Base-by-base conservation (phyloP, 1,284 basidiomycete genomes). In the Ceratobasidium sp. region DNA sequence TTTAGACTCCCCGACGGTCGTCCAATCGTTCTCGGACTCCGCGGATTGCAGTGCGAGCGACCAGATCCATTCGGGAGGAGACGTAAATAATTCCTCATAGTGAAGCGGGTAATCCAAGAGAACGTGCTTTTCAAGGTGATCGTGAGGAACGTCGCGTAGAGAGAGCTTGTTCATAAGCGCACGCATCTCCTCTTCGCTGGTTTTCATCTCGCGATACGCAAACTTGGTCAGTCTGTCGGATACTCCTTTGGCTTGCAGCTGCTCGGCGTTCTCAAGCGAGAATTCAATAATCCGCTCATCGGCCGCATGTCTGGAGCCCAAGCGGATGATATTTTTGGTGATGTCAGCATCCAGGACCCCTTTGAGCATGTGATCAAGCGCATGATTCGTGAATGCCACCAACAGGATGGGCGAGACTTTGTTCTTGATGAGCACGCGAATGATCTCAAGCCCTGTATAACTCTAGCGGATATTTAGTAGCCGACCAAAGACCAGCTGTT, bases 311-410 rank as follows among this genome's bases (percentile, higher is more conserved):
- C n/a, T n/a, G 22, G 84, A 82, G 0, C 90, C 90, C 2, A 90
- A 78, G 1, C 89, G 85, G 6, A 89, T 83, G 27, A 91, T 81
- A 43, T 84, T 81, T 0, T 78, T 76, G 0, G 88, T 90, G 65
- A 91, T 88, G 0, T 77, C 76, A 0, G 82, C 83, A 71, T 90
- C 85, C 1, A 90, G 78, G 1, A 90, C 81, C n/a, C n/a, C n/a
- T n/a, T n/a, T n/a, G n/a, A n/a, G n/a, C n/a, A n/a, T n/a, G n/a
- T n/a, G n/a, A n/a, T 92, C 89, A 0, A 91, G 79, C 0, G 90
- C 88, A 70, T 91, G 90, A 73, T 92, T 91, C 0, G 90, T 91
- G 76, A 86, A 89, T 0, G 87, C 87, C 49, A 91, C 87, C 80
- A 90, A 79, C 17, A 90, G 78, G 64, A 91, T 85, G 0, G 86